A percentile compares a stretch with the other conserved stretches of the same genome.
These are phyloP conservation scores for Moesziomyces aphidis DNA, from an alignment of 1,284 basidiomycete genomes.

Conservation along the genomic window DNA sequence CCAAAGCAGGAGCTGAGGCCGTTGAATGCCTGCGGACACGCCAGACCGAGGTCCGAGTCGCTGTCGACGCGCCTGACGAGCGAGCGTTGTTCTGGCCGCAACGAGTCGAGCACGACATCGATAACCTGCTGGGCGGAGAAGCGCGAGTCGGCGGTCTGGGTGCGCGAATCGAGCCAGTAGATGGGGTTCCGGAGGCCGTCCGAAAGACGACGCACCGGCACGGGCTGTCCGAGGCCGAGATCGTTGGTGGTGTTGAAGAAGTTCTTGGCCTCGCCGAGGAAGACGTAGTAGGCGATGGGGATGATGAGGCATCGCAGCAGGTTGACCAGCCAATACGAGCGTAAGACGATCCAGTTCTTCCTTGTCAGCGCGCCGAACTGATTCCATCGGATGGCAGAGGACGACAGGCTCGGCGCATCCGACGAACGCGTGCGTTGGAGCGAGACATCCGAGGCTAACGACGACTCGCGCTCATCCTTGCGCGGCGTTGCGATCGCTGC, in stretches of 20 bases:
- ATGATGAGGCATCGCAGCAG: slow-evolving; percentile 76
- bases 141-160: slow-evolving; percentile 72
- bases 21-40: slow-evolving; percentile 81
- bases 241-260: slow-evolving; percentile 43
- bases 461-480: slow-evolving; percentile 15
- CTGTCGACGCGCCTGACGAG: slow-evolving; percentile 21
- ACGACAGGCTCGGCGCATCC: slow-evolving; percentile 6
- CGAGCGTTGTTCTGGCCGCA: slow-evolving; percentile 19
- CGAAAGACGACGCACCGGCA: slow-evolving; percentile 18
- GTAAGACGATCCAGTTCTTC: slow-evolving; percentile 36
- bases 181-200: slow-evolving; percentile 19
- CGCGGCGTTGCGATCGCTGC: slow-evolving; percentile 8
- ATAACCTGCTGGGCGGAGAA: slow-evolving; percentile 73
- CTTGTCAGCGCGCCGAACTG: slow-evolving; percentile 32
- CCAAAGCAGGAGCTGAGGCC: slow-evolving; percentile 78
- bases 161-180: slow-evolving; percentile 28
- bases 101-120: slow-evolving; percentile 71
- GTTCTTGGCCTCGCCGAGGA: slow-evolving; percentile 72
- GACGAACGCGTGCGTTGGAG: slow-evolving; percentile 8
- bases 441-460: background rate
- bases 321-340: slow-evolving; percentile 70
- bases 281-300: slow-evolving; percentile 78
- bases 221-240: slow-evolving; percentile 26
- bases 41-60: slow-evolving; percentile 69
- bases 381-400: slow-evolving; percentile 28